phyloP scores from a whole-genome alignment of 495 filamentous ascomycete species.

The Trichoderma orchidacearum region DNA sequence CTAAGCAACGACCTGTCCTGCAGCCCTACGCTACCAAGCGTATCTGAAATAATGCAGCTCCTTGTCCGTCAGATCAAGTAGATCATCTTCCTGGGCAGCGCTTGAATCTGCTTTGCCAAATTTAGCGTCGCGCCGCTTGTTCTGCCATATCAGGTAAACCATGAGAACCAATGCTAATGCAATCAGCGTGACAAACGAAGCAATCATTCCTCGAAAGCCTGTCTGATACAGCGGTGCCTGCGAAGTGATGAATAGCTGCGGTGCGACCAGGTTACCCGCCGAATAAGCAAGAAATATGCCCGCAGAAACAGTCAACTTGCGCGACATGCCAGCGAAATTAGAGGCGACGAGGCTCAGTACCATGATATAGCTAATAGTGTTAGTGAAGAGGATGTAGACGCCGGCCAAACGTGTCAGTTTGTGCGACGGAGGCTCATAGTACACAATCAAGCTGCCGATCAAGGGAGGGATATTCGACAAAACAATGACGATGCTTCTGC shows the following conservation, averaged over 20 bases:
- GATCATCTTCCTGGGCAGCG: not conserved
- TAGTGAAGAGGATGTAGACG: slow-evolving; percentile 1
- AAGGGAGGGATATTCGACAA: not conserved
- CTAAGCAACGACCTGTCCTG: too few species aligned
- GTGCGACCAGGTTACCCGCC: not conserved
- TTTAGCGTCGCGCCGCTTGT: not conserved
- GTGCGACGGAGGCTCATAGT: not conserved
- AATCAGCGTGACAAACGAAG: not conserved
- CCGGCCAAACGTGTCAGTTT: not conserved
- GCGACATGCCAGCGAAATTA: not conserved
- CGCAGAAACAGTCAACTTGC: not conserved
- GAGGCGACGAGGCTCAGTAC: not conserved
- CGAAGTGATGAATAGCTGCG: not conserved
- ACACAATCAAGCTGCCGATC: not conserved
- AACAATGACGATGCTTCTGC: not conserved
- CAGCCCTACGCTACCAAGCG: too few species aligned
- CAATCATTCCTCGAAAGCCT: not conserved
- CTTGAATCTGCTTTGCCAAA: not conserved
- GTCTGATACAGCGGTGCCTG: not conserved
- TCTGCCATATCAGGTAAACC: not conserved
- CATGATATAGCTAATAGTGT: not conserved
- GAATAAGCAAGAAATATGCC: not conserved
- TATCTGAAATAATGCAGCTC: not conserved
- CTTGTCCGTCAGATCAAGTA: not conserved
- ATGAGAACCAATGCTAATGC: not conserved